Conservation (phyloP, 495 filamentous ascomycete genomes). For the Annulohypoxylon nitens region DNA sequence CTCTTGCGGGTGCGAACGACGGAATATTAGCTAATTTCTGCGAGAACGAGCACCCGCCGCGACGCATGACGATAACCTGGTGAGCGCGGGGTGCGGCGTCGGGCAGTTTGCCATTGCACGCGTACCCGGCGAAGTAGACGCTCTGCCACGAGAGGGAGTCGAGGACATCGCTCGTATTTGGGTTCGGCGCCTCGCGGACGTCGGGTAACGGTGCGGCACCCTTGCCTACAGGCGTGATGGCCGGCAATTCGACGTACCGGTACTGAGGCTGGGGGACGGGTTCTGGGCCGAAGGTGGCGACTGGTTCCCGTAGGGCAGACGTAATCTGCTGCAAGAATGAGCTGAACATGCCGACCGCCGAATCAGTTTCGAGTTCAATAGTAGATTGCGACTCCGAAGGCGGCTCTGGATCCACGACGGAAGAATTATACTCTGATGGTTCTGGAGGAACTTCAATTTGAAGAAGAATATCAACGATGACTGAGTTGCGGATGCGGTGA, state of each 20-base stretch:
- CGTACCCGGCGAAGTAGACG: constrained; percentile 77
- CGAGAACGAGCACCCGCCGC: constrained; percentile 87
- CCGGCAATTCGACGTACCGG: constrained; percentile 68
- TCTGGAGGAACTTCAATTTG: constrained; percentile 43
- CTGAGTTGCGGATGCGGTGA: constrained; percentile 77
- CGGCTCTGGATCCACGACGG: constrained; percentile 35
- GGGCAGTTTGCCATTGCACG: constrained; percentile 74
- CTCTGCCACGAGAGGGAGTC: constrained; percentile 71
- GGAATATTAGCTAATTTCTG: constrained; percentile 88
- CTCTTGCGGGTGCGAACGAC: constrained; percentile 70
- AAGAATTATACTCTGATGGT: constrained; percentile 45
- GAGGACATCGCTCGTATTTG: constrained; percentile 55
- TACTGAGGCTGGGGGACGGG: constrained; percentile 51
- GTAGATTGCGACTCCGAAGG: constrained; percentile 26
- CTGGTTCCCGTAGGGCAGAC: constrained; percentile 64
- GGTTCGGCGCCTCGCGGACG: constrained; percentile 66
- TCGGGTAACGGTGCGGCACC: constrained; percentile 83
- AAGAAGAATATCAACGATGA: constrained; percentile 74
- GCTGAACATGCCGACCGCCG: constrained; percentile 61
- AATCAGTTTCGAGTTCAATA: constrained; percentile 58
- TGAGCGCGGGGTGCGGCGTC: constrained; percentile 71
- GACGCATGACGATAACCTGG: constrained; percentile 84
- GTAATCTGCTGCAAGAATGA: constrained; percentile 71
- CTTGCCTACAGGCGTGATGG: constrained; percentile 77
- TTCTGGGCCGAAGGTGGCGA: constrained; percentile 50